Conservation (phyloP, 176 grass and related monocot genomes). For the Bromus sterilis region DNA sequence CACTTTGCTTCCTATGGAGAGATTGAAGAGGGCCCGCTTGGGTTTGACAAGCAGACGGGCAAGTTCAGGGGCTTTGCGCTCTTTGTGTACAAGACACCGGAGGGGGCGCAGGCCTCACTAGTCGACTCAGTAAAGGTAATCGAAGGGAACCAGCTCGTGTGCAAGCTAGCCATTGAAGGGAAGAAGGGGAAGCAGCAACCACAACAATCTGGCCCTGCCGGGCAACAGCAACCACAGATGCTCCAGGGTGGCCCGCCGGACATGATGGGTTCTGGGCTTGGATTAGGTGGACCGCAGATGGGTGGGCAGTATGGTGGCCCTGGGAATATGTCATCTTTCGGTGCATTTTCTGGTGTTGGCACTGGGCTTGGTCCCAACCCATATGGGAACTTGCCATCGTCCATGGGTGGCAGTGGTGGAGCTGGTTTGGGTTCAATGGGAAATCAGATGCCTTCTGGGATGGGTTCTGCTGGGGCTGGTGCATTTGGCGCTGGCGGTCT, state of each 20-base stretch:
- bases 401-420: slow-evolving; percentile 41
- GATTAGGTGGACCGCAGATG: slow-evolving; percentile 29
- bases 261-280: slow-evolving; percentile 43
- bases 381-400: slow-evolving; percentile 48
- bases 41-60: slow-evolving; percentile 91
- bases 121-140: slow-evolving; percentile 74
- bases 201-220: slow-evolving; percentile 33
- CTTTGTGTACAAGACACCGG: slow-evolving; percentile 91
- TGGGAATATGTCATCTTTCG: slow-evolving; percentile 42
- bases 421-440: slow-evolving; percentile 50
- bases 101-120: slow-evolving; percentile 69
- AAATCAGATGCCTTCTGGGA: slow-evolving; percentile 36
- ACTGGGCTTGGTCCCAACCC: slow-evolving; percentile 38
- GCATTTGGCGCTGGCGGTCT: slow-evolving; percentile 37
- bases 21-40: slow-evolving; percentile 95
- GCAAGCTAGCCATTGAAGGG: slow-evolving; percentile 89
- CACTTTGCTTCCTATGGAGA: slow-evolving; percentile 79
- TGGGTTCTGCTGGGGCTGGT: slow-evolving; percentile 37
- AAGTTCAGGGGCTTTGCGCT: slow-evolving; percentile 87
- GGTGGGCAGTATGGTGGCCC: slow-evolving; percentile 64
- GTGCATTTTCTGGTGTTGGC: slow-evolving; percentile 34
- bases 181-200: slow-evolving; percentile 79
- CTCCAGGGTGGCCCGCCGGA: slow-evolving; percentile 41
- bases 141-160: slow-evolving; percentile 83
- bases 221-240: slow-evolving; percentile 34